Conservation (phyloP, 2,329 filamentous ascomycete species). For the Fusarium sp. region DNA sequence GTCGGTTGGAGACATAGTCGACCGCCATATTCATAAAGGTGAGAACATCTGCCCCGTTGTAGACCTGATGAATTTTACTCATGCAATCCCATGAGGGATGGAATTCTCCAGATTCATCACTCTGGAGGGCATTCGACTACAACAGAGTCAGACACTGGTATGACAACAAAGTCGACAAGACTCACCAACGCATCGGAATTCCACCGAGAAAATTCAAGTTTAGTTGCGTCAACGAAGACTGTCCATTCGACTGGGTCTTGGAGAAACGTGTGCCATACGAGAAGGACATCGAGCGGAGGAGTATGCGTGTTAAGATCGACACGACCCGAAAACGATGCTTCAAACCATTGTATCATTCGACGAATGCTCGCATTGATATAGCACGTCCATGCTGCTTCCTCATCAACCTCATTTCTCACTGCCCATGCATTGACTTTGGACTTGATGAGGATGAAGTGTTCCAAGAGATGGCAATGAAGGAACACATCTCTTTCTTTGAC, state of each 20-base stretch:
- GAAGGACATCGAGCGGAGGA: constrained; percentile 26
- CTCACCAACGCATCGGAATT: constrained; percentile 23
- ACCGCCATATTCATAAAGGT: constrained; percentile 11
- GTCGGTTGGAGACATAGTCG: neutral
- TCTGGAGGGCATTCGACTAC: constrained; percentile 12
- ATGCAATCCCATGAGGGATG: neutral
- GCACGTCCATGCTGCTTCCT: constrained; percentile 26
- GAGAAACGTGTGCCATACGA: constrained; percentile 31
- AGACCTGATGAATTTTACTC: constrained; percentile 6
- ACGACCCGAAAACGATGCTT: neutral
- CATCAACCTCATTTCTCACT: neutral
- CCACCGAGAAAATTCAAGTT: constrained; percentile 12
- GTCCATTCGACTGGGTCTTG: constrained; percentile 7
- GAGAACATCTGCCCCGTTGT: neutral
- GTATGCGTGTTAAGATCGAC: constrained; percentile 1
- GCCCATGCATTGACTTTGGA: constrained; percentile 21
- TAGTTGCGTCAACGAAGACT: neutral
- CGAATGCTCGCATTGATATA: constrained; percentile 33
- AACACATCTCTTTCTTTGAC: constrained; percentile 11
- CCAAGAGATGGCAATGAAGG: constrained; percentile 24
- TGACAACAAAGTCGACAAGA: neutral
- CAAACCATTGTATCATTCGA: constrained; percentile 23
- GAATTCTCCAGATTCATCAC: constrained; percentile 6
- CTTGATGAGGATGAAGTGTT: constrained; percentile 22
- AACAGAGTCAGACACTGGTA: neutral